Evolutionary conservation across 495 filamentous ascomycete genomes (phyloP).

Genomic region (Lophium mytilinum): DNA sequence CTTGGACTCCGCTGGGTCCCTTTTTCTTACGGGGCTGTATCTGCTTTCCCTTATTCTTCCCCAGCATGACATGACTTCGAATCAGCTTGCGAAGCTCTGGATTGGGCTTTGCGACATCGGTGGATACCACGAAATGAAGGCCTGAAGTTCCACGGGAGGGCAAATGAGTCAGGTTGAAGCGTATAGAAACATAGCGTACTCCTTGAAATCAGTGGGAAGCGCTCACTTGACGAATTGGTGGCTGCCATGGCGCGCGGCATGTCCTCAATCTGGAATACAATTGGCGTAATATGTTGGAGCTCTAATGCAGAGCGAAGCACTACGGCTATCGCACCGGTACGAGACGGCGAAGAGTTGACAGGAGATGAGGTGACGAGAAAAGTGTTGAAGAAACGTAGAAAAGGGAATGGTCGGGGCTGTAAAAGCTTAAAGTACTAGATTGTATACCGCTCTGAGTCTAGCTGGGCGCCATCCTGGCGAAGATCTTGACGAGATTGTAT

Average conservation of each 20-base stretch:
- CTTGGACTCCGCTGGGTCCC: neutral
- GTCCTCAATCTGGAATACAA: neutral
- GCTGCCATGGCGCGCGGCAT: neutral
- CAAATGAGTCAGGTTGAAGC: neutral
- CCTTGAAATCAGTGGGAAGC: neutral
- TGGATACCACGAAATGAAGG: constrained; percentile 29
- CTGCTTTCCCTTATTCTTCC: constrained; percentile 36
- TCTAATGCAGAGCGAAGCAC: no score
- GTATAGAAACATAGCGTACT: neutral
- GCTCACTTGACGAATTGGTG: neutral
- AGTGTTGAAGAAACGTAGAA: no score
- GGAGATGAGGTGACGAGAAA: no score
- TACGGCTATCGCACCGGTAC: no score
- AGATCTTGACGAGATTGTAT: neutral
- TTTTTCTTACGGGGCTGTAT: neutral
- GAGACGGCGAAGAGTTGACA: no score
- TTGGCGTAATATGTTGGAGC: no score
- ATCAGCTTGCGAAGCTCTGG: constrained; percentile 35
- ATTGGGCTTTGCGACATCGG: constrained; percentile 26
- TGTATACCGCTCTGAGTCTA: neutral
- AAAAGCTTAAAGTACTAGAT: neutral
- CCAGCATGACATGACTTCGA: constrained; percentile 44
- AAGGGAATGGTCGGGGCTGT: no score
- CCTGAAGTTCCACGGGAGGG: neutral
- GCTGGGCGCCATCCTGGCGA: neutral